A percentile compares a stretch with the other conserved stretches of the same genome.
Evolutionary conservation across 306 rosid species (phyloP).

Genomic region (Urtica urens): DNA sequence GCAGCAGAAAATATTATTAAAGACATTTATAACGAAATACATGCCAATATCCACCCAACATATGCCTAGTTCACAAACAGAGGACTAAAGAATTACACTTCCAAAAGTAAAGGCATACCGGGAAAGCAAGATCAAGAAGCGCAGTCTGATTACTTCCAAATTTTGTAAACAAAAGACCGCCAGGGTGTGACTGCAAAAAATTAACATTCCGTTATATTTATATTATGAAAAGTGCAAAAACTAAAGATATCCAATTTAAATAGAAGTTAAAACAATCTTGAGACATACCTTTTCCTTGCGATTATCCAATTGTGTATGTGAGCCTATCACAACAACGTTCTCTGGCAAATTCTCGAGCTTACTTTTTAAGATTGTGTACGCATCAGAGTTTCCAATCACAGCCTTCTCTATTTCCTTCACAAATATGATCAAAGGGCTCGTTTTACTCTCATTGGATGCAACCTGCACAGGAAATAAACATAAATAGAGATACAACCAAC

Average conservation of each 20-base stretch:
- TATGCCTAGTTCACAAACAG: too few relatives aligned
- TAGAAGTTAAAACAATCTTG: slow-evolving; percentile 7
- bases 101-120: slow-evolving; percentile 45
- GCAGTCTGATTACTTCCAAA: slow-evolving; percentile 86
- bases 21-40: too few relatives aligned
- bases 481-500: slow-evolving; percentile 14
- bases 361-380: slow-evolving; percentile 40
- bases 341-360: slow-evolving; percentile 65
- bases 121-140: slow-evolving; percentile 91
- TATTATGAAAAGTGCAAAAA: slow-evolving; percentile 2
- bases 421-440: slow-evolving; percentile 56
- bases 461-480: slow-evolving; percentile 37
- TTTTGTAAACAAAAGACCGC: slow-evolving; percentile 79
- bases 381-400: slow-evolving; percentile 50
- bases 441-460: slow-evolving; percentile 53
- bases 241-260: background rate
- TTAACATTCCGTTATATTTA: background rate
- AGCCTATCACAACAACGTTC: slow-evolving; percentile 76
- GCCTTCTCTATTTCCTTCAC: slow-evolving; percentile 86
- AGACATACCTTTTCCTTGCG: slow-evolving; percentile 76
- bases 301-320: slow-evolving; percentile 74
- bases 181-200: slow-evolving; percentile 59
- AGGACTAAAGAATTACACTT: too few relatives aligned
- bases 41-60: too few relatives aligned
- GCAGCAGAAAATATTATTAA: too few relatives aligned